Percentiles rank a stretch among this genome's conserved stretches.
phyloP scores from a whole-genome alignment of 768 basidiomycete species.

The Pleurotus platypus region DNA sequence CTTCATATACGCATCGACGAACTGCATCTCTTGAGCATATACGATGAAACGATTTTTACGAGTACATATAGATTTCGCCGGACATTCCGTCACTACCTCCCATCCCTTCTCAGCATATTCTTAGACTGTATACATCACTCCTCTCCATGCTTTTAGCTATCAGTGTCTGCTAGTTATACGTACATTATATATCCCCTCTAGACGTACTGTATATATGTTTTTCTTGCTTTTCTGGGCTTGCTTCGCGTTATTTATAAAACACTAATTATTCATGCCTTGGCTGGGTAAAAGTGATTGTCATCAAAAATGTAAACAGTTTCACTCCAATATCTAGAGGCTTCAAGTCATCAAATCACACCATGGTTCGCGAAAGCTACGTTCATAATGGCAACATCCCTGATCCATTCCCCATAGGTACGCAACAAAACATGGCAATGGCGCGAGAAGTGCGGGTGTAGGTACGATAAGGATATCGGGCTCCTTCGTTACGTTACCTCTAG shows the following conservation, averaged over 20 bases:
- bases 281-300: no score
- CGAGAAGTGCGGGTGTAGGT: no score
- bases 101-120: not conserved
- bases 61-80: not conserved
- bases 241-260: not conserved
- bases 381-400: no score
- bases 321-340: no score
- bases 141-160: not conserved
- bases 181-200: conserved; percentile 1
- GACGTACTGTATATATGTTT: conserved; percentile 1
- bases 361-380: no score
- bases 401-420: no score
- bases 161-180: not conserved
- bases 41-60: not conserved
- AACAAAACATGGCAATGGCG: no score
- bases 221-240: not conserved
- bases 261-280: not conserved
- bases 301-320: no score
- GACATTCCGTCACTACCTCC: not conserved
- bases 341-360: no score
- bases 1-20: not conserved
- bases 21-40: not conserved
- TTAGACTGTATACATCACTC: not conserved
- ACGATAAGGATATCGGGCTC: no score
- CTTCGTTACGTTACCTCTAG: conserved; percentile 8